Conservation (phyloP, 169 alveolate genomes). For the Condylostoma magnum region DNA sequence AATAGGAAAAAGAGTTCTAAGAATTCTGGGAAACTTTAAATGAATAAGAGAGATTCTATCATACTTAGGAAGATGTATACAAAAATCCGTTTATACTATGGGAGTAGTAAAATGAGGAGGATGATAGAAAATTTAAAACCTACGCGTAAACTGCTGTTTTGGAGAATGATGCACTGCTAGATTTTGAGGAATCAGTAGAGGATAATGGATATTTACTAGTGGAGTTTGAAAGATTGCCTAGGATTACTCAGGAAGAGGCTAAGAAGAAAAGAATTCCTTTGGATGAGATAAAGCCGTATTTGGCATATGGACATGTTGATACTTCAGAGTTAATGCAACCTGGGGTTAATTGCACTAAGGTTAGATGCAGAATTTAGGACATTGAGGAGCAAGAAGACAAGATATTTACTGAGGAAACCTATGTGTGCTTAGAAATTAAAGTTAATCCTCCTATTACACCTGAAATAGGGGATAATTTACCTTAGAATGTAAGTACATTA, state of each 20-base stretch:
- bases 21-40: slow-evolving; percentile 50
- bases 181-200: slow-evolving; percentile 61
- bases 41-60: slow-evolving; percentile 59
- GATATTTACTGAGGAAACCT: slow-evolving; percentile 54
- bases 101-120: slow-evolving; percentile 2
- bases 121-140: background rate
- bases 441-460: slow-evolving; percentile 57
- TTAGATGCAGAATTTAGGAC: slow-evolving; percentile 48
- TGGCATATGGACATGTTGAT: slow-evolving; percentile 63
- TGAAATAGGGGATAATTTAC: slow-evolving; percentile 37
- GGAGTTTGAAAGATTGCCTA: slow-evolving; percentile 50
- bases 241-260: slow-evolving; percentile 41
- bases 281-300: slow-evolving; percentile 63
- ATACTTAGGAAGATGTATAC: slow-evolving; percentile 53
- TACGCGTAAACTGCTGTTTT: slow-evolving; percentile 7
- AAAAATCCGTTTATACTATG: slow-evolving; percentile 61
- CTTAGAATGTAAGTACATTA: slow-evolving; percentile 49
- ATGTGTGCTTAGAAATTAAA: slow-evolving; percentile 50
- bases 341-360: slow-evolving; percentile 50
- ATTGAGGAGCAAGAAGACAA: slow-evolving; percentile 40
- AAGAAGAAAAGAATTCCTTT: slow-evolving; percentile 42
- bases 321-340: slow-evolving; percentile 42
- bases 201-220: slow-evolving; percentile 55
- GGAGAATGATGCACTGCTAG: slow-evolving; percentile 45
- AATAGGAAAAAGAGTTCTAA: slow-evolving; percentile 45